Percentiles rank a stretch among this genome's conserved stretches.
phyloP scores from a whole-genome alignment of 1,139 yeast species.

The Candida tetrigidarum region DNA sequence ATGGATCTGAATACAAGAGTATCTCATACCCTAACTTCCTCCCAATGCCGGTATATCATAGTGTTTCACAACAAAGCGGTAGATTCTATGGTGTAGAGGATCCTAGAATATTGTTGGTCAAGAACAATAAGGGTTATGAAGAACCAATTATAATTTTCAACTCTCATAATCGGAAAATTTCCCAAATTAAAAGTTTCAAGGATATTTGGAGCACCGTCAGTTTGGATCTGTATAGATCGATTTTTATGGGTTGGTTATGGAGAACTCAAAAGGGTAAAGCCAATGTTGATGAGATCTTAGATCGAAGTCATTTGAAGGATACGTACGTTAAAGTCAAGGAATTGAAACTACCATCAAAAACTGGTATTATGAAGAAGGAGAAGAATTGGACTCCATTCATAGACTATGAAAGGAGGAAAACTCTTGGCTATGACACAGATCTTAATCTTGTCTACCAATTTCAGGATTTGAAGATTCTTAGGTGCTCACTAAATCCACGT shows the following conservation, averaged over 20 bases:
- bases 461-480: constrained; percentile 38
- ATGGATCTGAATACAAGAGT: constrained; percentile 7
- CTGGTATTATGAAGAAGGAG: constrained; percentile 22
- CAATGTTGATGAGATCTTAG: constrained; percentile 26
- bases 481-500: constrained; percentile 33
- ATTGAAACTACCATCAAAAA: constrained; percentile 24
- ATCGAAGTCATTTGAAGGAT: constrained; percentile 20
- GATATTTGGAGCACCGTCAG: constrained; percentile 12
- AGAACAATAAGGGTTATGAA: constrained; percentile 34
- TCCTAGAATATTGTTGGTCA: constrained; percentile 37
- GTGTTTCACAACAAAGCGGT: constrained; percentile 22
- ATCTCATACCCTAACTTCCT: constrained; percentile 35
- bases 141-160: constrained; percentile 44
- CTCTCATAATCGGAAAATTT: constrained; percentile 31
- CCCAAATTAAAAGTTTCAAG: neutral
- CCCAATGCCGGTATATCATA: constrained; percentile 39
- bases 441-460: constrained; percentile 40
- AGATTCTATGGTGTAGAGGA: constrained; percentile 47
- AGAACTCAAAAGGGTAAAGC: constrained; percentile 33
- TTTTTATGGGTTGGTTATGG: constrained; percentile 35
- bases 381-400: constrained; percentile 50
- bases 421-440: constrained; percentile 27
- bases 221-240: constrained; percentile 24
- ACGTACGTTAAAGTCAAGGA: constrained; percentile 28
- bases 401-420: constrained; percentile 24